Base-by-base conservation (phyloP, 1,284 basidiomycete species). In the Trichosporon coremiiforme region DNA sequence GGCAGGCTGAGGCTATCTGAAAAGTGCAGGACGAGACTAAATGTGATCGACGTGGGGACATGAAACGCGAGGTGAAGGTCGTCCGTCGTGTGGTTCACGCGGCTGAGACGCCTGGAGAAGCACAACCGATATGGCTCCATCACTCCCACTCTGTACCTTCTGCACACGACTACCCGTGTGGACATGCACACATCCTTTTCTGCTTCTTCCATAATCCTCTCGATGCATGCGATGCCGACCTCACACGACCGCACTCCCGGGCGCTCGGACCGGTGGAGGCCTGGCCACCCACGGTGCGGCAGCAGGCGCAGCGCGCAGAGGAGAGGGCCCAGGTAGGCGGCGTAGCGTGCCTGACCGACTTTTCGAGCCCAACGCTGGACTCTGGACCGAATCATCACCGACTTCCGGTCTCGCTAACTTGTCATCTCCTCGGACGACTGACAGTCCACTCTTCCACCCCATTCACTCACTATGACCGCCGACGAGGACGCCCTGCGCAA, bases 401-500 rank as follows among this genome's bases (percentile, higher is more conserved):
- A 25, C 20, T n/a, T 17, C 15, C 17, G 3, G 9, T 41, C 20
- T 36, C n/a, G 15, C 15, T 22, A 38, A 6, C 33, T 63, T 5
- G 17, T 12, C 64, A 65, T 63, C 45, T 17, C 22, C 33, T 38
- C 36, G 36, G 36, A 38, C 36, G 33, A 60, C 50, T 35, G 20
- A n/a, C 29, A 31, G 25, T 57, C 65, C 22, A 53, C 31, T 55
- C 6, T 38, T n/a, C 41, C 25, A 25, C 25, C 25, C 25, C 25
- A 25, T 25, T 25, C 25, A 25, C 25, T 25, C 25, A 65, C 35
- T 45, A 72, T 69, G 68, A 65, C 64, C 45, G 47, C 35, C 45
- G 72, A 70, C 63, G 36, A 50, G 25, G 70, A 65, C 5, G 50
- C 50, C 8, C 68, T 73, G 45, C 60, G 66, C 64, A 66, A 38